These are phyloP conservation scores for Xanthoparmelia taractica DNA, from an alignment of 495 filamentous ascomycete genomes.

Conservation along the genomic window DNA sequence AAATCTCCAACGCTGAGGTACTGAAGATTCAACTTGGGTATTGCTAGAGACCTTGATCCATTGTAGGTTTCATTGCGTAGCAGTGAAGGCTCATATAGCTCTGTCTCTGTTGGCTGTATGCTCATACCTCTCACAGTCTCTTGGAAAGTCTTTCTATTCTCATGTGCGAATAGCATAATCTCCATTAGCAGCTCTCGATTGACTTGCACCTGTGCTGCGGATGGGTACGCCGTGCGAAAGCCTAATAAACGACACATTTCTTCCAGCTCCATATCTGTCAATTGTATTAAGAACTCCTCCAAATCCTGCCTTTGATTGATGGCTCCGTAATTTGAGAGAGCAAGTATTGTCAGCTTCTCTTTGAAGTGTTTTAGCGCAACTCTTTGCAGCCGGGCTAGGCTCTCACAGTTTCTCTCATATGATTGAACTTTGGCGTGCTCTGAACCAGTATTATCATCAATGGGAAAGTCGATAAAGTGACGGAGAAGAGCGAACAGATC, in stretches of 20 bases:
- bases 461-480: conserved; percentile 80
- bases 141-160: conserved; percentile 75
- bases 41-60: conserved; percentile 78
- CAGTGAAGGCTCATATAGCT: conserved; percentile 78
- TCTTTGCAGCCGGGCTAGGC: conserved; percentile 73
- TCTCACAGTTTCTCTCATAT: conserved; percentile 69
- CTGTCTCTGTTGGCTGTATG: conserved; percentile 71
- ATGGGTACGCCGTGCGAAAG: conserved; percentile 72
- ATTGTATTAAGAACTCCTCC: conserved; percentile 61
- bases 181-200: conserved; percentile 68
- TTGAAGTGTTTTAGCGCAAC: conserved; percentile 77
- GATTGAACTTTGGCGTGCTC: conserved; percentile 64
- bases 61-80: conserved; percentile 82
- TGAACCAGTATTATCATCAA: conserved; percentile 83
- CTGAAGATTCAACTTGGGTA: conserved; percentile 92
- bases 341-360: conserved; percentile 80
- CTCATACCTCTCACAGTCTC: conserved; percentile 62
- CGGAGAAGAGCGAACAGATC: conserved; percentile 71
- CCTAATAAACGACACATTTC: conserved; percentile 64
- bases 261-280: conserved; percentile 66
- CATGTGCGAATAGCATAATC: conserved; percentile 66
- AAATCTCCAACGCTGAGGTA: conserved; percentile 95
- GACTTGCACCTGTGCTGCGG: conserved; percentile 50
- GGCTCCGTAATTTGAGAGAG: conserved; percentile 84
- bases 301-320: conserved; percentile 74